Base-by-base conservation (phyloP, 768 basidiomycete species). In the Trametes elegans region DNA sequence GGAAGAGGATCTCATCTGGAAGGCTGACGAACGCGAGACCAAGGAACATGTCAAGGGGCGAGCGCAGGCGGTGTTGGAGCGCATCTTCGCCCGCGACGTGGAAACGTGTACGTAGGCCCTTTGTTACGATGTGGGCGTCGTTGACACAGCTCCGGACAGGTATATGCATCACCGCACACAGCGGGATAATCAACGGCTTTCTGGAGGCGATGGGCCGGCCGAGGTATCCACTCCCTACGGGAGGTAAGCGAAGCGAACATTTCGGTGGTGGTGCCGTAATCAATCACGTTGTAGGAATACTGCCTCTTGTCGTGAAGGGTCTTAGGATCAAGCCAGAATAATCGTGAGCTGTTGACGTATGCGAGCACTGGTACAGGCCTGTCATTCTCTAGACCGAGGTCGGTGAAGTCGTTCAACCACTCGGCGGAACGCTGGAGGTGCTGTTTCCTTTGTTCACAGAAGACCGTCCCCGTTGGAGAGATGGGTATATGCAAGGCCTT, bases 161-260 rank as follows among this genome's bases (percentile, higher is more conserved):
- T 59, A 77, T 88, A 16, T 83, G 85, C 4, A 77, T 88, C 54
- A 86, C 85, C 1, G 79, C 82, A 1, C 88, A 90, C 63, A 75
- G 80, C 16, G 84, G 80, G 0, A 78, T 84, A 56, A 84, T 85
- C 38, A 75, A 77, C 39, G 81, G 77, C 1, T 79, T 87, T 45
- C 59, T 87, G 60, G 69, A 64, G 3, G 75, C 75, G 0, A 67
- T 82, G 26, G 79, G 73, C 4, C 76, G 83, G n/a, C 63, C 65
- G 2, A 54, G 48, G 8, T 83, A 79, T 64, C 43, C 61, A 5
- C 67, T 88, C 19, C 78, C 81, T 1, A 87, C 85, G 5, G 87
- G 88, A 74, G 88, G 88, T 80, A 42, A 61, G 7, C 1, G 1
- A n/a, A 10, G 21, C 34, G 3, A 27, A 3, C 19, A 5, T 7